Conservation (phyloP, 306 rosid genomes). For the Inga oerstediana region DNA sequence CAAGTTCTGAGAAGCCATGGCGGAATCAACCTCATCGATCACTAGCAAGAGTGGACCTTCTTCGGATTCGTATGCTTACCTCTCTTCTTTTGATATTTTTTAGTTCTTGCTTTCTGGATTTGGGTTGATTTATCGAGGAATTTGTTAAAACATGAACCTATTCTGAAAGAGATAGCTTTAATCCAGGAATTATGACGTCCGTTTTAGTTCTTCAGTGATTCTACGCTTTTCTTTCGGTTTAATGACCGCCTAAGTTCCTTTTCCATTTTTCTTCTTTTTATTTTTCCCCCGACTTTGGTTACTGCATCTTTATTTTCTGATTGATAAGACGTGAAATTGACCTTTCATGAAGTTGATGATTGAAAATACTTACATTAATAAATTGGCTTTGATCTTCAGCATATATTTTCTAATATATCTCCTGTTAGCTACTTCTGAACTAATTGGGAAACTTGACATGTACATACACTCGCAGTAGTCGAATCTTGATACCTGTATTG, state of each 20-base stretch:
- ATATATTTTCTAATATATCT: background rate
- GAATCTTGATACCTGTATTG: background rate
- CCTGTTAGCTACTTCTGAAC: background rate
- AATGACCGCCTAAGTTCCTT: background rate
- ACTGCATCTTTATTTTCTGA: background rate
- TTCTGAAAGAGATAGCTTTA: background rate
- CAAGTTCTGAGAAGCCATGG: constrained; percentile 32
- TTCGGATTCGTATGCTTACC: constrained; percentile 31
- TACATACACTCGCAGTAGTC: background rate
- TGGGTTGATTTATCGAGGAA: background rate
- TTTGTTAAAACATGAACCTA: background rate
- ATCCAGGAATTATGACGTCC: background rate
- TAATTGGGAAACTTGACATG: background rate
- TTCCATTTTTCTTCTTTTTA: background rate
- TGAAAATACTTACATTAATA: background rate
- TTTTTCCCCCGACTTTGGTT: background rate
- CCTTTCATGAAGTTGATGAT: background rate
- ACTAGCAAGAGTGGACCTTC: constrained; percentile 27
- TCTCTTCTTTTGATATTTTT: background rate
- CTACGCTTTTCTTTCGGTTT: background rate
- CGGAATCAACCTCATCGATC: constrained; percentile 21
- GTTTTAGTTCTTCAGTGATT: background rate
- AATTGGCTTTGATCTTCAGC: background rate
- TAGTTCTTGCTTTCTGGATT: background rate
- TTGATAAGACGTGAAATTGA: background rate